Percentiles rank a stretch among this genome's conserved stretches.
Evolutionary conservation across 306 rosid species (phyloP).

Genomic region (Vicia villosa): DNA sequence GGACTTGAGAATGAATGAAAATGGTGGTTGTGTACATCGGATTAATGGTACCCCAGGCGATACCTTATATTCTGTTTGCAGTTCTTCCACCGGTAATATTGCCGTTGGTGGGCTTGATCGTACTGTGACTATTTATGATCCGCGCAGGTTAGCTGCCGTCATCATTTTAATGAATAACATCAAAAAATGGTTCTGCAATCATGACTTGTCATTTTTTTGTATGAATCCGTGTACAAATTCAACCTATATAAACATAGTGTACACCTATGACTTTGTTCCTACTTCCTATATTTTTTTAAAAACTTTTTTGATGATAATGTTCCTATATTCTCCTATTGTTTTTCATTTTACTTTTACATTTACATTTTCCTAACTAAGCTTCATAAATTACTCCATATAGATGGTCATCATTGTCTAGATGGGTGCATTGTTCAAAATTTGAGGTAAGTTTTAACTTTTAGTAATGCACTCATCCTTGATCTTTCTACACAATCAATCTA

Average conservation of each 20-base stretch:
- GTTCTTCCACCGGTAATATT: constrained; percentile 75
- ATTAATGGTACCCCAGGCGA: constrained; percentile 79
- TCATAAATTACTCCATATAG: constrained; percentile 47
- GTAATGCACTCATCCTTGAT: constrained; percentile 19
- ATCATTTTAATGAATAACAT: constrained; percentile 18
- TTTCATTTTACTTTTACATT: neutral
- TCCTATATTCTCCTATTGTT: neutral
- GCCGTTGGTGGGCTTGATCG: constrained; percentile 92
- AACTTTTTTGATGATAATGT: too few relatives aligned
- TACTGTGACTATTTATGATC: constrained; percentile 85
- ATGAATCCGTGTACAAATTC: constrained; percentile 8
- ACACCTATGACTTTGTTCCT: neutral
- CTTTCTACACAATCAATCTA: constrained; percentile 21
- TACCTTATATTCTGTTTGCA: constrained; percentile 65
- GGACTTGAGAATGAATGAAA: constrained; percentile 93
- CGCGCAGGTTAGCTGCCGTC: constrained; percentile 70
- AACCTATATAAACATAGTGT: constrained; percentile 14
- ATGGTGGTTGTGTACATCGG: constrained; percentile 84
- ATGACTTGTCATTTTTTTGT: constrained; percentile 5
- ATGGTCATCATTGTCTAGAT: constrained; percentile 83
- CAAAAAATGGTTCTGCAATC: constrained; percentile 31
- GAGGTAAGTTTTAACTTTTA: constrained; percentile 64
- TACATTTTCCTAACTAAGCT: constrained; percentile 26
- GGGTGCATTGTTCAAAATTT: constrained; percentile 89
- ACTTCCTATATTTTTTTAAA: too few relatives aligned